These are phyloP conservation scores for Beauveria sp. DNA, from an alignment of 2,329 filamentous ascomycete genomes.

Conservation along the genomic window DNA sequence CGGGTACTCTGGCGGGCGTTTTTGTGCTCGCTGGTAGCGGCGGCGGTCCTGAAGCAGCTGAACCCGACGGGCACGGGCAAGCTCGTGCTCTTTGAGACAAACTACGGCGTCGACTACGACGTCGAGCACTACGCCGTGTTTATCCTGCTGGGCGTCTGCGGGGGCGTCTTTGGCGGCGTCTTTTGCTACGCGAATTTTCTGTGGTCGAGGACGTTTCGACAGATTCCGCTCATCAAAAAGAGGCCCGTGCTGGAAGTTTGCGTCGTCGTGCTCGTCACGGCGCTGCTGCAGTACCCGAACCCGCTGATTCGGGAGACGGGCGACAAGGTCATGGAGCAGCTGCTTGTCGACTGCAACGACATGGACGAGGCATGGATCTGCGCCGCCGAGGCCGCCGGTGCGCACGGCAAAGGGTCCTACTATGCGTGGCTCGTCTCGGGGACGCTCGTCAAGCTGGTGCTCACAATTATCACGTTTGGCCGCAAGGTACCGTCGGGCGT, in stretches of 20 bases:
- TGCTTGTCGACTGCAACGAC: conserved; percentile 85
- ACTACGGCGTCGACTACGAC: conserved; percentile 86
- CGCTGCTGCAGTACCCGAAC: conserved; percentile 89
- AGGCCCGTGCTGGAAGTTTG: conserved; percentile 74
- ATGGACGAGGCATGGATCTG: conserved; percentile 79
- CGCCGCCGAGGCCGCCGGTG: conserved; percentile 74
- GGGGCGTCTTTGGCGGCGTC: conserved; percentile 84
- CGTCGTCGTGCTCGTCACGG: conserved; percentile 69
- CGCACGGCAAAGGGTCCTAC: conserved; percentile 59
- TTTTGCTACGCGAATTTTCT: conserved; percentile 94
- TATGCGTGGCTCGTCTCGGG: conserved; percentile 78
- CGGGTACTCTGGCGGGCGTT: conserved; percentile 99
- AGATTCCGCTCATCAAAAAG: conserved; percentile 54
- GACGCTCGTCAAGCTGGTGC: conserved; percentile 72
- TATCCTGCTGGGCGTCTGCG: conserved; percentile 74
- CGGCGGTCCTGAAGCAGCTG: conserved; percentile 85
- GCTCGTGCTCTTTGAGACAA: conserved; percentile 91
- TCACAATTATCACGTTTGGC: conserved; percentile 85
- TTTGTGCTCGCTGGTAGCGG: conserved; percentile 97
- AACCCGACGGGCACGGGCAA: conserved; percentile 95
- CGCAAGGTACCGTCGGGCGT: conserved; percentile 92
- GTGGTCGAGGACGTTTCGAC: conserved; percentile 64
- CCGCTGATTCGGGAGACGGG: conserved; percentile 91
- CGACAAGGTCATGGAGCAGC: conserved; percentile 80
- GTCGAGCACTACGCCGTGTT: conserved; percentile 90